A percentile compares a stretch with the other conserved stretches of the same genome.
Conservation (phyloP, 805 yeast species). For the Candida arabinofermentans region DNA sequence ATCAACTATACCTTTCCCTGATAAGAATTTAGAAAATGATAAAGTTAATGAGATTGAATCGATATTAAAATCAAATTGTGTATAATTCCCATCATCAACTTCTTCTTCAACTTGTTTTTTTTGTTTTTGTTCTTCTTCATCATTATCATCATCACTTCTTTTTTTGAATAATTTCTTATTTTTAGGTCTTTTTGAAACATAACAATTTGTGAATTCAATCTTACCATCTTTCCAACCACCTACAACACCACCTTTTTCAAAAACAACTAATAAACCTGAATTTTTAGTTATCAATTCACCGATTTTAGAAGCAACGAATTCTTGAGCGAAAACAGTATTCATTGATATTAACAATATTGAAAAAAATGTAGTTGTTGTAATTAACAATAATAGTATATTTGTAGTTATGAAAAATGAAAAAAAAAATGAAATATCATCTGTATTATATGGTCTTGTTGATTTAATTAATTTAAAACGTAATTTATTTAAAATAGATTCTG, state of each 20-base stretch:
- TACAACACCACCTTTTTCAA: constrained; percentile 82
- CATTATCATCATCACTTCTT: constrained; percentile 21
- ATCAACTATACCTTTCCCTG: constrained; percentile 83
- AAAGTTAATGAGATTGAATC: constrained; percentile 80
- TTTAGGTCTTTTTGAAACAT: constrained; percentile 78
- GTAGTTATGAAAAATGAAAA: constrained; percentile 91
- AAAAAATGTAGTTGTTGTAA: constrained; percentile 91
- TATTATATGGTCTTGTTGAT: constrained; percentile 78
- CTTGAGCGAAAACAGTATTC: constrained; percentile 87
- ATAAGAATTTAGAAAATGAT: constrained; percentile 81
- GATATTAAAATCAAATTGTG: constrained; percentile 89
- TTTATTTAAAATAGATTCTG: constrained; percentile 16
- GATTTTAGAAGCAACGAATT: constrained; percentile 71
- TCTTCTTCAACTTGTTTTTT: constrained; percentile 20
- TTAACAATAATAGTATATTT: constrained; percentile 68
- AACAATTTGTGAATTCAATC: constrained; percentile 78
- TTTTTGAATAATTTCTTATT: constrained; percentile 31
- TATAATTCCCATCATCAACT: constrained; percentile 88
- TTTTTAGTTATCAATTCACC: constrained; percentile 84
- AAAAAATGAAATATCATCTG: constrained; percentile 89
- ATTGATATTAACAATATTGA: constrained; percentile 72
- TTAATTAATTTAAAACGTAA: constrained; percentile 72
- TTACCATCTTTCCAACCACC: constrained; percentile 92
- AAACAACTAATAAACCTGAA: constrained; percentile 76
- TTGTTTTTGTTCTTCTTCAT: background rate